Conservation (phyloP, 1,284 basidiomycete genomes). For the Omphalotus olearius region DNA sequence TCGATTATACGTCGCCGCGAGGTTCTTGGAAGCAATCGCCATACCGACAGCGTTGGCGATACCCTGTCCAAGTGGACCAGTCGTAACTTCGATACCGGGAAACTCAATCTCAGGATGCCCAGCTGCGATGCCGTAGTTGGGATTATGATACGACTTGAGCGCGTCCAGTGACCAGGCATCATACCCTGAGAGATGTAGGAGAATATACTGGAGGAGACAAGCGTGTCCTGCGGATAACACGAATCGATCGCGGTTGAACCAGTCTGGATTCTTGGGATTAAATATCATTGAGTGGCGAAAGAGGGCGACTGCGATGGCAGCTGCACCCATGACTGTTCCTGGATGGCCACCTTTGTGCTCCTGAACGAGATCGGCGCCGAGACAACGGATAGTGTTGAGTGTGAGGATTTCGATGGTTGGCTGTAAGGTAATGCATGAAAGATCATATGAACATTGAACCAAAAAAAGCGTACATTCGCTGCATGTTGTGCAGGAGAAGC, state of each 20-base stretch:
- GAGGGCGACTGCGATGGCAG: not conserved
- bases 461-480: not conserved
- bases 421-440: not conserved
- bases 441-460: not conserved
- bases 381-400: slow-evolving; percentile 10
- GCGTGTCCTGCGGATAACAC: slow-evolving; percentile 48
- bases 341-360: slow-evolving; percentile 13
- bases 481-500: not conserved
- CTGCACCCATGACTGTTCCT: slow-evolving; percentile 13
- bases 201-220: slow-evolving; percentile 59
- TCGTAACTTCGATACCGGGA: slow-evolving; percentile 35
- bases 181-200: slow-evolving; percentile 58
- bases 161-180: slow-evolving; percentile 51
- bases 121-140: slow-evolving; percentile 29
- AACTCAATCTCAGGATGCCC: slow-evolving; percentile 11
- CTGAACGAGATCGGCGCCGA: slow-evolving; percentile 11
- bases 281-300: slow-evolving; percentile 10
- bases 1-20: slow-evolving; percentile 71
- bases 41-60: slow-evolving; percentile 73
- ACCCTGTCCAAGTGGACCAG: slow-evolving; percentile 71
- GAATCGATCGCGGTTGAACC: slow-evolving; percentile 48
- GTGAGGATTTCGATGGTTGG: slow-evolving; percentile 2
- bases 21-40: slow-evolving; percentile 69
- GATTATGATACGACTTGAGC: slow-evolving; percentile 47
- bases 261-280: slow-evolving; percentile 16